Evolutionary conservation across 2,329 filamentous ascomycete genomes (phyloP).

Genomic region (Aspergillus sp.): DNA sequence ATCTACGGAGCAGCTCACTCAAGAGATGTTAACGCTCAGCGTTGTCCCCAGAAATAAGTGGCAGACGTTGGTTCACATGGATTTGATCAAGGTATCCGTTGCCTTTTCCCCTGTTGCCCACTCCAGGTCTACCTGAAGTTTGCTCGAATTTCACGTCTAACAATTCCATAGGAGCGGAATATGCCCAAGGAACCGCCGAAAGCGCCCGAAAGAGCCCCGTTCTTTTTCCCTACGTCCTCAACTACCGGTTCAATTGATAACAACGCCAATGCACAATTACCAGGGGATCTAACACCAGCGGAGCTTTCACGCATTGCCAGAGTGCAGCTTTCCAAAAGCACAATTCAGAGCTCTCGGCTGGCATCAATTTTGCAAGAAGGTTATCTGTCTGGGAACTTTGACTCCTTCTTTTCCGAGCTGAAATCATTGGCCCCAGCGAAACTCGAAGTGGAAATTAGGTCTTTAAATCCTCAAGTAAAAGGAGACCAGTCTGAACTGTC

Average conservation of each 20-base stretch:
- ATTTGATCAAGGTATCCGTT: conserved; percentile 66
- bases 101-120: background rate
- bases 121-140: background rate
- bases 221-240: conserved; percentile 70
- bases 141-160: conserved; percentile 6
- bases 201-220: conserved; percentile 88
- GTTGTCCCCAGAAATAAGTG: conserved; percentile 86
- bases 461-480: conserved; percentile 56
- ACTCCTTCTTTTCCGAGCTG: conserved; percentile 72
- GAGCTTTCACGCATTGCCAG: conserved; percentile 69
- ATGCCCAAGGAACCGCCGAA: conserved; percentile 92
- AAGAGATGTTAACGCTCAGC: conserved; percentile 83
- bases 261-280: conserved; percentile 28
- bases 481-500: conserved; percentile 65
- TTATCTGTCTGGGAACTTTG: conserved; percentile 58
- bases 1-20: conserved; percentile 72
- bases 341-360: conserved; percentile 38
- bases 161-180: conserved; percentile 68
- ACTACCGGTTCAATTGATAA: conserved; percentile 22
- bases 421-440: conserved; percentile 79
- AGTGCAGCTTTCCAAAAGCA: conserved; percentile 52
- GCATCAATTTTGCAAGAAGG: conserved; percentile 49
- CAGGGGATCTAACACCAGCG: conserved; percentile 37
- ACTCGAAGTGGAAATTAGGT: conserved; percentile 87
- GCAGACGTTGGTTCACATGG: conserved; percentile 91